Conservation (phyloP, 2,329 filamentous ascomycete genomes). For the Colletotrichum gloeosporioides region DNA sequence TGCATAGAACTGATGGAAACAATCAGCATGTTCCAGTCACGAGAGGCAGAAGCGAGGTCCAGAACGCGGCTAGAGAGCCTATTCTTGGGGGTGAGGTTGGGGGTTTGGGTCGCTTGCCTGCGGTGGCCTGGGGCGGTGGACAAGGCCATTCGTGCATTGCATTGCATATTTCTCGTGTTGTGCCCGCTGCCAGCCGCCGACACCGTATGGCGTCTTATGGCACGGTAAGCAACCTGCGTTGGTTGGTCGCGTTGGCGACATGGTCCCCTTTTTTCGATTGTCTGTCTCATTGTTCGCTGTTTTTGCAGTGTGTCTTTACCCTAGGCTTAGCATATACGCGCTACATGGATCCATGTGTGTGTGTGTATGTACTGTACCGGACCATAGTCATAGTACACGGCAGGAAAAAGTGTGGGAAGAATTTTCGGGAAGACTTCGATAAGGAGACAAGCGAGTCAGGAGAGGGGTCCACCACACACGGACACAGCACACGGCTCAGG, state of each 20-base stretch:
- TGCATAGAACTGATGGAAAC: not conserved
- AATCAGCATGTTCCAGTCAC: not conserved
- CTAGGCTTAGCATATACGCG: not conserved
- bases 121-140: not conserved
- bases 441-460: constrained; percentile 20
- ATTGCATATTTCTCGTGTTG: constrained; percentile 18
- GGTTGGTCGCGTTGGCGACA: not conserved
- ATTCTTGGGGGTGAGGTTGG: not conserved
- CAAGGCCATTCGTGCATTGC: constrained; percentile 6
- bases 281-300: not conserved
- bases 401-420: not conserved
- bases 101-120: not conserved
- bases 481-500: not conserved
- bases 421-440: constrained; percentile 18
- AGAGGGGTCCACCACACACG: constrained; percentile 1
- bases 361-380: not conserved
- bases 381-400: not conserved
- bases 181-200: not conserved
- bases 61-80: not conserved
- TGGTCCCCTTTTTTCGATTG: not conserved
- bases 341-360: not conserved
- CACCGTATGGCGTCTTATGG: not conserved
- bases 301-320: not conserved
- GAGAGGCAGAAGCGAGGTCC: not conserved
- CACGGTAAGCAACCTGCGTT: not conserved